Conservation (phyloP, 768 basidiomycete species). For the Leccinum pellstonianum region DNA sequence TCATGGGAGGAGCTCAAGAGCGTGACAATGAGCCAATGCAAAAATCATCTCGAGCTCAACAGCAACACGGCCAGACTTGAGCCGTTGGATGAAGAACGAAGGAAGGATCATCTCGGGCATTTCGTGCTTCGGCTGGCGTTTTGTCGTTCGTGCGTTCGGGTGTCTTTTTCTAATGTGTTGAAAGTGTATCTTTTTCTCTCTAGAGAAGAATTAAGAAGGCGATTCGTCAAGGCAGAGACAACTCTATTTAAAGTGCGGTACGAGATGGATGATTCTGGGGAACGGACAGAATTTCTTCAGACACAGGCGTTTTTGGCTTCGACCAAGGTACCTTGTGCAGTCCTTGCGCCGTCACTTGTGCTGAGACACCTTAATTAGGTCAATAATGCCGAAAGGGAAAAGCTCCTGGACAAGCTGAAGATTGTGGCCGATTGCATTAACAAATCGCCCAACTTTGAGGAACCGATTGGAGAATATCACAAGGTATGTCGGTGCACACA, state of each 20-base stretch:
- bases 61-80: constrained; percentile 48
- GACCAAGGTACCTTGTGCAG: constrained; percentile 42
- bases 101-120: constrained; percentile 86
- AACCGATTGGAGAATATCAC: constrained; percentile 45
- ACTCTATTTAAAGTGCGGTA: constrained; percentile 83
- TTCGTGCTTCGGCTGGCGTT: constrained; percentile 94
- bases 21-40: constrained; percentile 61
- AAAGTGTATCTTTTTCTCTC: not conserved
- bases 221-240: constrained; percentile 88
- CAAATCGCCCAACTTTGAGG: constrained; percentile 1
- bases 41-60: constrained; percentile 74
- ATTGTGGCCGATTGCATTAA: constrained; percentile 26
- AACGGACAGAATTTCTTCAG: constrained; percentile 64
- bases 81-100: constrained; percentile 61
- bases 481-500: constrained; percentile 51
- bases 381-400: constrained; percentile 50
- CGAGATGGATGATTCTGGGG: constrained; percentile 56
- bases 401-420: constrained; percentile 47
- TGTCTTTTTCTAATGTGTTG: not conserved
- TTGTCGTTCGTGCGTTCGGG: constrained; percentile 81
- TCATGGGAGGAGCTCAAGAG: constrained; percentile 73
- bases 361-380: constrained; percentile 44
- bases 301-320: constrained; percentile 64
- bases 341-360: not conserved
- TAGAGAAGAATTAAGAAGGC: constrained; percentile 85